Evolutionary conservation across 2,329 filamentous ascomycete genomes (phyloP).

Genomic region (Endoconidiophora polonica): DNA sequence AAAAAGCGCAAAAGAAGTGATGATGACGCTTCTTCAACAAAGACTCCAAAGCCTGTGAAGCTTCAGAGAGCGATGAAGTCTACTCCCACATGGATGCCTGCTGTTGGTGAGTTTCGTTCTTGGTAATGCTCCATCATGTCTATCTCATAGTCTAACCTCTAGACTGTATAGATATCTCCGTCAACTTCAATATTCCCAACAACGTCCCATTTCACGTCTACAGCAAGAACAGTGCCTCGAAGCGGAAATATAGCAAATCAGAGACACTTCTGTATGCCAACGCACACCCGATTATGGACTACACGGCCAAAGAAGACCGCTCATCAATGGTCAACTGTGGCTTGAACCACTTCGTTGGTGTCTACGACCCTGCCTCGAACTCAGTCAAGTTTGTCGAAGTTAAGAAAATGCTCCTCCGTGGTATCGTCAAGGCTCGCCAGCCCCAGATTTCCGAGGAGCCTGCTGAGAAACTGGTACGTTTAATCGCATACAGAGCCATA

Average conservation of each 20-base stretch:
- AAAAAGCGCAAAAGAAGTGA: conserved; percentile 37
- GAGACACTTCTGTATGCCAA: conserved; percentile 42
- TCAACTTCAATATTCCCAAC: conserved; percentile 23
- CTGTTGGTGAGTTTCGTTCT: conserved; percentile 6
- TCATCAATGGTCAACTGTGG: conserved; percentile 20
- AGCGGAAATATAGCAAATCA: conserved; percentile 23
- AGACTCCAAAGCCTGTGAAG: conserved; percentile 27
- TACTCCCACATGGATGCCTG: conserved; percentile 6
- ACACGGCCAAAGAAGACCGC: conserved; percentile 31
- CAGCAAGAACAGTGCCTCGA: conserved; percentile 20
- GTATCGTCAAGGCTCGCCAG: conserved; percentile 38
- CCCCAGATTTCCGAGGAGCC: conserved; percentile 26
- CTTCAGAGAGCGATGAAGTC: conserved; percentile 16
- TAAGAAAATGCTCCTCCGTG: conserved; percentile 46
- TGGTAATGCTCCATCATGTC: background rate
- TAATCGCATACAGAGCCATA: background rate
- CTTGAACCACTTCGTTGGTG: conserved; percentile 46
- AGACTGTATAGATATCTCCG: conserved; percentile 18
- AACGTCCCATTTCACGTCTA: conserved; percentile 32
- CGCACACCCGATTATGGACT: conserved; percentile 40
- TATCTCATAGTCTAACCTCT: conserved; percentile 13
- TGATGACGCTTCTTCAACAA: conserved; percentile 4
- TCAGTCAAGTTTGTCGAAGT: conserved; percentile 44
- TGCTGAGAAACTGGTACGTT: conserved; percentile 17
- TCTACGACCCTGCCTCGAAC: conserved; percentile 44